Base-by-base conservation (phyloP, 2,329 filamentous ascomycete genomes). In the Cytospora piceae region DNA sequence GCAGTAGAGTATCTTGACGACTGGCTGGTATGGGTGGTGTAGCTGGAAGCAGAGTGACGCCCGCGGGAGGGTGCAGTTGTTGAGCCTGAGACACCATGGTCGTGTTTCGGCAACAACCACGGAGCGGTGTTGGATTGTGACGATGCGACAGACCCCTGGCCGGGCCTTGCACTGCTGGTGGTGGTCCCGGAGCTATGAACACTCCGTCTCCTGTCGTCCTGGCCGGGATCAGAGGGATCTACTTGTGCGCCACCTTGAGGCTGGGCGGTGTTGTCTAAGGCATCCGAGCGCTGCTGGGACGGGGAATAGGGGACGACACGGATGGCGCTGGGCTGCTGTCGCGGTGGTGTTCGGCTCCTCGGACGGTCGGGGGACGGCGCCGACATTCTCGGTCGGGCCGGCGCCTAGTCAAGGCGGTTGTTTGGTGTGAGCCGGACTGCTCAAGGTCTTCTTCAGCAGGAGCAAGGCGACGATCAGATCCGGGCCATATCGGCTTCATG, bases 231-330 rank as follows among this genome's bases (percentile, higher is more conserved):
- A 34, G 62, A 37, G 17, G 37, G 46, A 15, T 55, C 58, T 49
- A 24, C 61, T 24, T 32, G n/a, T n/a, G 67, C 39, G 69, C 52
- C 51, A 37, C 24, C 65, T 54, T 69, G 71, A 34, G 72, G 66
- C 27, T 72, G 70, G 61, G 67, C 67, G 58, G 76, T 75, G 55
- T 65, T 62, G 3, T 63, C 53, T 9, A 32, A 51, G 4, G 42
- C 31, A 4, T 61, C 39, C 34, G 46, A 74, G 58, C 77, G 77
- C 60, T n/a, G 37, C 49, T n/a, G 60, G 9, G 81, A 80, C 54
- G 81, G 81, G 27, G 81, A 79, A 69, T 83, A 83, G 24, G 81
- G 81, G 58, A 84, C 82, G 63, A 83, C 70, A 58, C 82, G 81
- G 70, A 84, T 83, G 66, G 77, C 76, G 77, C 74, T 51, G 73